phyloP scores from a whole-genome alignment of 1,139 yeast species.

The Suhomyces maxii region DNA sequence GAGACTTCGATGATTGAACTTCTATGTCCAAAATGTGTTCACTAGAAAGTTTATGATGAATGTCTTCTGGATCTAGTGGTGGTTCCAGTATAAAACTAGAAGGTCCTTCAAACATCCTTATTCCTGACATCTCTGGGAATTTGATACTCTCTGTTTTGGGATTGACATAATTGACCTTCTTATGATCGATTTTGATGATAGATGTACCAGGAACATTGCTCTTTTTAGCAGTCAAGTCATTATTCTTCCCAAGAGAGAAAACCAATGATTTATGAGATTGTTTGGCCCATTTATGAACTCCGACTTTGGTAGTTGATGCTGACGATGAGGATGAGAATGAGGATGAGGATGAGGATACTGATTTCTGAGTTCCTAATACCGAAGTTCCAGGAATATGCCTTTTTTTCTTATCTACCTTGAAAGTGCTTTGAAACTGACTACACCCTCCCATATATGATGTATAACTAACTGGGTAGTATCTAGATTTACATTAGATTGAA shows the following conservation, averaged over 20 bases:
- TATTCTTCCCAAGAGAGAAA: conserved; percentile 15
- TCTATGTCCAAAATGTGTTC: conserved; percentile 5
- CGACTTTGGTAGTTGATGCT: background rate
- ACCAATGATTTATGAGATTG: conserved; percentile 14
- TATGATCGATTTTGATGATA: conserved; percentile 9
- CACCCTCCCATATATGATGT: conserved; percentile 1
- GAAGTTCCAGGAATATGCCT: conserved; percentile 17
- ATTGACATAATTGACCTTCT: conserved; percentile 8
- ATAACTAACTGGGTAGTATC: too few relatives aligned
- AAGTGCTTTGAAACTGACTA: conserved; percentile 6
- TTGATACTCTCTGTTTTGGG: conserved; percentile 11
- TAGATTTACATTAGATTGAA: too few relatives aligned
- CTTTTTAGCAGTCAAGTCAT: conserved; percentile 14
- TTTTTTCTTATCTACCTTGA: conserved; percentile 11
- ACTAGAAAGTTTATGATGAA: background rate
- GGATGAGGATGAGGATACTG: conserved; percentile 1
- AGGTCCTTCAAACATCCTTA: conserved; percentile 5
- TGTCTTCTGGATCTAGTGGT: background rate
- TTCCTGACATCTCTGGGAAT: conserved; percentile 11
- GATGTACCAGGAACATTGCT: conserved; percentile 19
- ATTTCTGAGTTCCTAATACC: conserved; percentile 5
- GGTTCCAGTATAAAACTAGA: background rate
- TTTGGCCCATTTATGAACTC: conserved; percentile 15
- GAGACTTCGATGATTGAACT: background rate
- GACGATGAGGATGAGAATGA: background rate